These are phyloP conservation scores for Protomyces macrosporus DNA, from an alignment of 1,139 yeast species.

Conservation along the genomic window DNA sequence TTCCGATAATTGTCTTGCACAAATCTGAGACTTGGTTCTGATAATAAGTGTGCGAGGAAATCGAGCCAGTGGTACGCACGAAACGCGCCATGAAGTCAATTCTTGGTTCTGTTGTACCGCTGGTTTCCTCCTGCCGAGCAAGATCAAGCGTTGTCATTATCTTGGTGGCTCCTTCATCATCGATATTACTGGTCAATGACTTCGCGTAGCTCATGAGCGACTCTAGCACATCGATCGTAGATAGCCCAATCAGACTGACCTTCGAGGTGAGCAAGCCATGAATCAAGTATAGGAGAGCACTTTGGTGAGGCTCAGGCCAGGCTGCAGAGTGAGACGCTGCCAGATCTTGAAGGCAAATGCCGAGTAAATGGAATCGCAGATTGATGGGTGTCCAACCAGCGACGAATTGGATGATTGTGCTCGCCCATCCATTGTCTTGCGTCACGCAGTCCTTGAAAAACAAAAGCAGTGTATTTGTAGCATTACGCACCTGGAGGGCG, in stretches of 20 bases:
- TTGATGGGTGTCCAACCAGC: slow-evolving; percentile 86
- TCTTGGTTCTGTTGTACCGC: not conserved
- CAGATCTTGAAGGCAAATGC: slow-evolving; percentile 42
- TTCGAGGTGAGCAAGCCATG: slow-evolving; percentile 67
- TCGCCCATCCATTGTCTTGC: slow-evolving; percentile 47
- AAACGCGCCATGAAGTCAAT: slow-evolving; percentile 32
- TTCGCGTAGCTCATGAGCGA: slow-evolving; percentile 59
- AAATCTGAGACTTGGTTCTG: slow-evolving; percentile 77
- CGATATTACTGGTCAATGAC: slow-evolving; percentile 39
- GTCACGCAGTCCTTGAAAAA: slow-evolving; percentile 36
- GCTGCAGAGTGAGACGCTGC: slow-evolving; percentile 36
- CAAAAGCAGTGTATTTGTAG: slow-evolving; percentile 39
- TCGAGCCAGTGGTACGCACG: slow-evolving; percentile 50
- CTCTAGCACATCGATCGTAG: slow-evolving; percentile 75
- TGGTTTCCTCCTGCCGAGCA: not conserved
- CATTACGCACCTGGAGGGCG: slow-evolving; percentile 38
- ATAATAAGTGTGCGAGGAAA: slow-evolving; percentile 69
- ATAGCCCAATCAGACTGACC: slow-evolving; percentile 80
- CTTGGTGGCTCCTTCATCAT: not conserved
- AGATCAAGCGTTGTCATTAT: not conserved
- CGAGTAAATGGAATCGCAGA: slow-evolving; percentile 64
- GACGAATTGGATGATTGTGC: slow-evolving; percentile 56
- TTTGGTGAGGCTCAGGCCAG: slow-evolving; percentile 41
- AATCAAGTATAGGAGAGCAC: slow-evolving; percentile 51
- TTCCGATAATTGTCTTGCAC: slow-evolving; percentile 46